Percentiles rank a stretch among this genome's conserved stretches.
Evolutionary conservation across 2,329 filamentous ascomycete species (phyloP).

Genomic region (Trichoderma atrobrunneum): DNA sequence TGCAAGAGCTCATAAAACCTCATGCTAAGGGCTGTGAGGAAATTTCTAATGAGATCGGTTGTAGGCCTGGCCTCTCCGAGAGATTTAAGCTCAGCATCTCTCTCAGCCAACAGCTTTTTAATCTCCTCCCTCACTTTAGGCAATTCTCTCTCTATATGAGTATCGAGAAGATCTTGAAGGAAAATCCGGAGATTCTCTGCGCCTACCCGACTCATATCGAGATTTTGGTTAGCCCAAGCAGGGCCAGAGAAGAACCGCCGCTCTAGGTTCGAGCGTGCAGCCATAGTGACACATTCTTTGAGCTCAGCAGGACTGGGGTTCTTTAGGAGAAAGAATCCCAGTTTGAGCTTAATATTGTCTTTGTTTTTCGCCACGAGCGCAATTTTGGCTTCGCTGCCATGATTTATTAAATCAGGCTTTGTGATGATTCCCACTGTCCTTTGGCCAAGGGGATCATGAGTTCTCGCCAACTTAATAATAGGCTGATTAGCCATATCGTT

Average conservation of each 20-base stretch:
- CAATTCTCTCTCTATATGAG: not conserved
- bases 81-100: not conserved
- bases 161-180: not conserved
- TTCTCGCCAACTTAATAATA: not conserved
- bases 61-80: not conserved
- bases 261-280: not conserved
- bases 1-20: not conserved
- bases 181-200: not conserved
- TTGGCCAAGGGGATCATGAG: not conserved
- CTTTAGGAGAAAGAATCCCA: not conserved
- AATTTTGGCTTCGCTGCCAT: not conserved
- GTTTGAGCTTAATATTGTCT: not conserved
- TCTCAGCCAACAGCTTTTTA: not conserved
- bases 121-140: not conserved
- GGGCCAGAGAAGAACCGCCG: not conserved
- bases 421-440: not conserved
- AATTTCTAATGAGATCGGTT: not conserved
- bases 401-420: not conserved
- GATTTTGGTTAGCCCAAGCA: not conserved
- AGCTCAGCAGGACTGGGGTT: not conserved
- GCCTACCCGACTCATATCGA: not conserved
- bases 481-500: not conserved
- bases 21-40: not conserved
- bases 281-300: not conserved
- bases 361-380: not conserved